Base-by-base conservation (phyloP, 805 yeast species). In the Teunomyces aglyptinius region DNA sequence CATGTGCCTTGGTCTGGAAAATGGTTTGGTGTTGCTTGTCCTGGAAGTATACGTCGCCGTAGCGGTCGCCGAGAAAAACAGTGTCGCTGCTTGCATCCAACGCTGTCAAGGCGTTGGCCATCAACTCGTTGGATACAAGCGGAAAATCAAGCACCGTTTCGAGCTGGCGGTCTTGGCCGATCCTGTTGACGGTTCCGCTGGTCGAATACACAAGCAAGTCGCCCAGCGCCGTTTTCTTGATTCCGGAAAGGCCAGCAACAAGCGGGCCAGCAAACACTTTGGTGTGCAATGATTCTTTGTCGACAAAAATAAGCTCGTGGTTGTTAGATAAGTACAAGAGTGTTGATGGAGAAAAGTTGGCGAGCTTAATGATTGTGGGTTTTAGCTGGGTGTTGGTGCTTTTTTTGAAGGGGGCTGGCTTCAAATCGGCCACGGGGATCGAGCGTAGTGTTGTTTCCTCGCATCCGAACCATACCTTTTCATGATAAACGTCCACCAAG, bases 31-130 rank as follows among this genome's bases (percentile, higher is more conserved):
- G 26, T 11, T 8, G 26, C 24, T 20, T 24, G 26, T 7, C 11
- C 7, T 24, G 26, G 31, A 75, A 65, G 29, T 57, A 59, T 1
- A 76, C 44, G 31, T 55, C 56, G 0, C 85, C 85, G 49, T 64
- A 71, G 43, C 73, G 75, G 58, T 81, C 86, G 6, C 84, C 85
- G 15, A 66, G 41, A 5, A 73, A 54, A 2, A 76, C 60, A 2
- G 53, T 52, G 0, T 52, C 55, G 6, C 43, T 12, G 33, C 56
- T 54, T 5, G 59, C 43, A 31, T 77, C 83, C 15, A 77, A 47
- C 0, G 77, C 64, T 0, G 70, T 68, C n/a, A 77, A 51, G 13
- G 65, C 50, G 49, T 79, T 79, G 1, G 64, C 62, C 6, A 73
- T 58, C 24, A 69, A 58, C 16, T 65, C 77, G 54, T 52, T 53